Conservation (phyloP, 2,329 filamentous ascomycete genomes). For the Talaromyces sp. region DNA sequence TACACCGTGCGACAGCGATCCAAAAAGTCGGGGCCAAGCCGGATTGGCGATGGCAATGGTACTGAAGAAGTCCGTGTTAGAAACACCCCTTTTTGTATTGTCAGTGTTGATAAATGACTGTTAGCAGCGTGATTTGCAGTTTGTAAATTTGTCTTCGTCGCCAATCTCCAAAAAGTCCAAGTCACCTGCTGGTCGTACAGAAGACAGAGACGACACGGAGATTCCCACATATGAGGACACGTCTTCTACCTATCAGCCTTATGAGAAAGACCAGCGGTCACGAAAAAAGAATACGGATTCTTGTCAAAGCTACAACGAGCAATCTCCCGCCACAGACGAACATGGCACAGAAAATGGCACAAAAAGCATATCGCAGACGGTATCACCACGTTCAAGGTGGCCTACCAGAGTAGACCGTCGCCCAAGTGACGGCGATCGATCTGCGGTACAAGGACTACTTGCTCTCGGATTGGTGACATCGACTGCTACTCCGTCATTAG, state of each 20-base stretch:
- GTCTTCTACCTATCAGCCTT: background rate
- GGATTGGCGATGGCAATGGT: slow-evolving; percentile 11
- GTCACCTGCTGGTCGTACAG: background rate
- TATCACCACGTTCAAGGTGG: background rate
- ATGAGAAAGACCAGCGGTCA: background rate
- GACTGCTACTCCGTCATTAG: background rate
- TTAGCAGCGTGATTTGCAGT: background rate
- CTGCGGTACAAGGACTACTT: background rate
- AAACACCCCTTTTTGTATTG: too few relatives aligned
- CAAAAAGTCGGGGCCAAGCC: background rate
- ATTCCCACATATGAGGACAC: background rate
- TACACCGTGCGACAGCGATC: slow-evolving; percentile 29
- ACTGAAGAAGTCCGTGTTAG: slow-evolving; percentile 20
- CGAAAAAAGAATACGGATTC: background rate
- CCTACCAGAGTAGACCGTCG: background rate
- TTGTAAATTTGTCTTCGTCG: background rate
- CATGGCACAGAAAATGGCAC: background rate
- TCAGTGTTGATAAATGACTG: background rate
- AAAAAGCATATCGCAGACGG: background rate
- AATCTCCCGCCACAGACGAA: background rate
- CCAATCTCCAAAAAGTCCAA: background rate
- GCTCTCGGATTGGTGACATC: background rate
- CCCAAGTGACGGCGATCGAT: background rate
- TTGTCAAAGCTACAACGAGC: background rate
- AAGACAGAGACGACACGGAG: background rate